Conservation (phyloP, 2,329 filamentous ascomycete species). For the Albifimbria verrucaria region DNA sequence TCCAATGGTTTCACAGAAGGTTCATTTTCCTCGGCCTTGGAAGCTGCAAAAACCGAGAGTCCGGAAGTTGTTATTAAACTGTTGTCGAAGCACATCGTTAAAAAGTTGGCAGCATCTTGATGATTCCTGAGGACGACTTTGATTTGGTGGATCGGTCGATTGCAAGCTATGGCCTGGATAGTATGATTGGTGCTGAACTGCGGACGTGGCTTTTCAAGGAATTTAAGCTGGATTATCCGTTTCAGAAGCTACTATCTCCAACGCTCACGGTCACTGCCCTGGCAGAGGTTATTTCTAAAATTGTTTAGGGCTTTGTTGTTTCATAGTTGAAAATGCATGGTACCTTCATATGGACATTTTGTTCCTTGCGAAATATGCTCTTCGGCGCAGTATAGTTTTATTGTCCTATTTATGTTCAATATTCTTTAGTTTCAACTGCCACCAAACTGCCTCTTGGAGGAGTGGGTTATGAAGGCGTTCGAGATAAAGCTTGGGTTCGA, state of each 20-base stretch:
- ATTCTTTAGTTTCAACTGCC: no score
- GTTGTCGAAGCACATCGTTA: neutral
- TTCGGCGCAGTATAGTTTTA: no score
- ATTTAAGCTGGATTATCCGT: neutral
- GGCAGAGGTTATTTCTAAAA: neutral
- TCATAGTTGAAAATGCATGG: no score
- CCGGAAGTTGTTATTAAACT: neutral
- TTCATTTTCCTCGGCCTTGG: neutral
- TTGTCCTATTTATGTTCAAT: no score
- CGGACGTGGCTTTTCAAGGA: constrained; percentile 1
- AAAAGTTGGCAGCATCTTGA: neutral
- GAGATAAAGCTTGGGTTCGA: neutral
- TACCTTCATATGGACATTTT: no score
- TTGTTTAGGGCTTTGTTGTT: no score
- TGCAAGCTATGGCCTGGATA: neutral
- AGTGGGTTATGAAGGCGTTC: no score
- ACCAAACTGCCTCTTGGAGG: no score
- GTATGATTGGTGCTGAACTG: neutral
- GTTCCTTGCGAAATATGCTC: no score
- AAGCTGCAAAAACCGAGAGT: neutral
- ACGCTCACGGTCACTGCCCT: neutral
- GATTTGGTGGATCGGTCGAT: neutral
- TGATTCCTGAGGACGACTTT: neutral
- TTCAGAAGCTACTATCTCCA: neutral
- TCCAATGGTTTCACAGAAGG: neutral